Conservation (phyloP, 2,329 filamentous ascomycete species). For the Malbranchea cinnamomea region DNA sequence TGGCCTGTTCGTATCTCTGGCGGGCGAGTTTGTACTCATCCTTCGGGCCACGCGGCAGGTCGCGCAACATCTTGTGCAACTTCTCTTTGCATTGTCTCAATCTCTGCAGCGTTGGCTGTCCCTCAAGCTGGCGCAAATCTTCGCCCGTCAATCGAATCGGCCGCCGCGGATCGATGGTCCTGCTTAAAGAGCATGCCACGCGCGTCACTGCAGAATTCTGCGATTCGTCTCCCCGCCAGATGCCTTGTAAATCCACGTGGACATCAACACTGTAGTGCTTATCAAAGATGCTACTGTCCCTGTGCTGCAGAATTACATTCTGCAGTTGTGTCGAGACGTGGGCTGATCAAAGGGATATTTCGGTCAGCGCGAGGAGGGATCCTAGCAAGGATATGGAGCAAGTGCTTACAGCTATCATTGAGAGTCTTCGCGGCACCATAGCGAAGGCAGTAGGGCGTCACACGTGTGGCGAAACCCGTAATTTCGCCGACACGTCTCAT, state of each 20-base stretch:
- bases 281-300: slow-evolving; percentile 16
- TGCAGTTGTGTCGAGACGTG: slow-evolving; percentile 13
- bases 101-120: too few species aligned
- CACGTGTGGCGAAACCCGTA: slow-evolving; percentile 20
- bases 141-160: too few species aligned
- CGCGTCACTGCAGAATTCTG: slow-evolving; percentile 14
- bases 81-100: too few species aligned
- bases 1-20: too few species aligned
- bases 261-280: slow-evolving; percentile 16
- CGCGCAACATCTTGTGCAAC: too few species aligned
- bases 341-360: slow-evolving; percentile 8
- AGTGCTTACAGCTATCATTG: slow-evolving; percentile 23
- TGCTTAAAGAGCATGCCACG: slow-evolving; percentile 16
- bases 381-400: neutral
- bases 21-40: too few species aligned
- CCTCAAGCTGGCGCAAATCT: too few species aligned
- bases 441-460: slow-evolving; percentile 21
- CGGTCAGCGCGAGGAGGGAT: slow-evolving; percentile 9
- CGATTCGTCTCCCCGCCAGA: slow-evolving; percentile 12
- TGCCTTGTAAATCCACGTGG: slow-evolving; percentile 14
- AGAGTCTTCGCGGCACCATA: slow-evolving; percentile 24
- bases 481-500: slow-evolving; percentile 19
- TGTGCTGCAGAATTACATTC: slow-evolving; percentile 15
- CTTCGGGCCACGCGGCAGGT: too few species aligned
- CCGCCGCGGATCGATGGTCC: slow-evolving; percentile 16